These are phyloP conservation scores for Ustilago shanxiensis DNA, from an alignment of 1,284 basidiomycete genomes.

Conservation along the genomic window DNA sequence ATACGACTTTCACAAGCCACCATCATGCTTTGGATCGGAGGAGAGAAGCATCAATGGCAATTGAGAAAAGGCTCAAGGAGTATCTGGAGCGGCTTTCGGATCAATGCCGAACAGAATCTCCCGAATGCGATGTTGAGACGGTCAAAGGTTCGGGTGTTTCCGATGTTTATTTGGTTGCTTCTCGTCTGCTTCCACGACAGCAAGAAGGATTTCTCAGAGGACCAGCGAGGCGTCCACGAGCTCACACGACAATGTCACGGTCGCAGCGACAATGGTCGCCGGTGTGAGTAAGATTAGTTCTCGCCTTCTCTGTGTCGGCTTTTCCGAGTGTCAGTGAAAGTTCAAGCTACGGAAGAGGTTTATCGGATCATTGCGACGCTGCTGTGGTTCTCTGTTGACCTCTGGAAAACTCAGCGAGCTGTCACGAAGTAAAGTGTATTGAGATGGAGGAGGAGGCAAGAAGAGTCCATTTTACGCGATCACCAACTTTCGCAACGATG, in stretches of 20 bases:
- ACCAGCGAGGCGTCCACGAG: background rate
- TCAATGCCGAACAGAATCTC: background rate
- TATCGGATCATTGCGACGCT: background rate
- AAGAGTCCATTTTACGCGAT: slow-evolving; percentile 1
- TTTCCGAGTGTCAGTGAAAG: background rate
- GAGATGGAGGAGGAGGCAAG: background rate
- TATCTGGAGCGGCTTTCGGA: background rate
- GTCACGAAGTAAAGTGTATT: no score
- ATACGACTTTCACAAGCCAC: background rate
- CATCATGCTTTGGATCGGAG: background rate
- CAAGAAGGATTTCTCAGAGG: no score
- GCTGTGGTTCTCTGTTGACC: background rate
- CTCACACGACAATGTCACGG: background rate
- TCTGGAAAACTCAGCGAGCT: background rate
- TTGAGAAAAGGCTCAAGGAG: no score
- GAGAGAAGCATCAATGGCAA: no score
- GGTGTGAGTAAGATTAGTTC: background rate
- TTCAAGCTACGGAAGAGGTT: background rate
- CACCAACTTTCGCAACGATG: background rate
- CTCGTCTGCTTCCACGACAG: background rate
- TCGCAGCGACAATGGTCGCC: background rate
- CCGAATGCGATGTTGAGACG: no score
- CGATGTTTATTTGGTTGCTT: background rate
- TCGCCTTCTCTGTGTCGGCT: background rate
- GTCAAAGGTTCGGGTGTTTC: no score